These are phyloP conservation scores for Talaromyces sp. DNA, from an alignment of 2,329 filamentous ascomycete genomes.

Conservation along the genomic window DNA sequence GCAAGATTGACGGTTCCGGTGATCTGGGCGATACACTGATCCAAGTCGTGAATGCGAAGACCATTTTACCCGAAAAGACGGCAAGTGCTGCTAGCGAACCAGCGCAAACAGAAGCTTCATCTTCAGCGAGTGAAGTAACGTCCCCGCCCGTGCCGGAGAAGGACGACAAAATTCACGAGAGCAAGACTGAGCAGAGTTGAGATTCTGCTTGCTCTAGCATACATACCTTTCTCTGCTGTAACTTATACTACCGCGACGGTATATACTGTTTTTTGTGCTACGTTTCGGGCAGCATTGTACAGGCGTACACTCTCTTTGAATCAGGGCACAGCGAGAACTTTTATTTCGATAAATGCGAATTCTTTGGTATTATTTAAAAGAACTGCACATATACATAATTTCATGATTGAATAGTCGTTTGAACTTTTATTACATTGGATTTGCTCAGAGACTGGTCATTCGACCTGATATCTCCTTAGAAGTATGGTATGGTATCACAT, in stretches of 20 bases:
- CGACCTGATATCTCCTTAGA: background rate
- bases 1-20: constrained; percentile 74
- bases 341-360: background rate
- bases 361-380: background rate
- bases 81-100: background rate
- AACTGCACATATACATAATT: constrained; percentile 3
- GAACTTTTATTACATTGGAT: background rate
- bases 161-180: constrained; percentile 8
- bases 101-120: background rate
- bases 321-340: background rate
- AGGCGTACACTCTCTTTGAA: background rate
- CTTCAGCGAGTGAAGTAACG: background rate
- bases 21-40: constrained; percentile 68
- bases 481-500: background rate
- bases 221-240: background rate
- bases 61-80: constrained; percentile 22
- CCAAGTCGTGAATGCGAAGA: constrained; percentile 44
- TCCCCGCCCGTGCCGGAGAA: constrained; percentile 13
- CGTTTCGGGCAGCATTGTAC: constrained; percentile 1
- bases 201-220: background rate
- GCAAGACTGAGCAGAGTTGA: background rate
- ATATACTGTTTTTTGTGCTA: background rate
- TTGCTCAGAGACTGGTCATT: background rate
- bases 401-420: background rate
- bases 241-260: background rate